phyloP scores from a whole-genome alignment of 2,329 filamentous ascomycete genomes.

The Sarocladium brachiariae region DNA sequence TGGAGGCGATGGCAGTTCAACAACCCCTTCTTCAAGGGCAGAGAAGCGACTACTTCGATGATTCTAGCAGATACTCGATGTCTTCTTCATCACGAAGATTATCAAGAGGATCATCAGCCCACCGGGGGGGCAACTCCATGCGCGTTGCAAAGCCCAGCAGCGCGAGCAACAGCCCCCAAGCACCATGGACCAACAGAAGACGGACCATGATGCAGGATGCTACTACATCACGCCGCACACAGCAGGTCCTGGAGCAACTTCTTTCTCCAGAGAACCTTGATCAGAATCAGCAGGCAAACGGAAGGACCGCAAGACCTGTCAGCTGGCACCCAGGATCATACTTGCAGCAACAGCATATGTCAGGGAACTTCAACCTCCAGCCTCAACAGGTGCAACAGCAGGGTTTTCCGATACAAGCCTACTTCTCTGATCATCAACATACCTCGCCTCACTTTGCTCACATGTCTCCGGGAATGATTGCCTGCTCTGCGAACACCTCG shows the following conservation, averaged over 20 bases:
- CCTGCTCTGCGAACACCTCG: conserved; percentile 53
- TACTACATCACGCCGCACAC: conserved; percentile 28
- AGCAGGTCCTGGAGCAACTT: conserved; percentile 36
- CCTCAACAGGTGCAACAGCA: conserved; percentile 25
- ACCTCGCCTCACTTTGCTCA: conserved; percentile 36
- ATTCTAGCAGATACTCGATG: conserved; percentile 43
- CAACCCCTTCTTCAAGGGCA: not conserved
- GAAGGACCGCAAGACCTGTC: conserved; percentile 45
- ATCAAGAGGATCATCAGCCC: conserved; percentile 43
- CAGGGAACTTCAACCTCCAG: conserved; percentile 20
- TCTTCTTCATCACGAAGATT: conserved; percentile 40
- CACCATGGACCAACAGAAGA: conserved; percentile 41
- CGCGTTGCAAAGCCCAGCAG: conserved; percentile 60
- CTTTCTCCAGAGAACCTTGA: conserved; percentile 20
- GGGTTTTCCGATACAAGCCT: conserved; percentile 30
- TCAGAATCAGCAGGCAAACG: conserved; percentile 15
- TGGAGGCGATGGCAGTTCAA: conserved; percentile 10
- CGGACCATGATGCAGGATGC: conserved; percentile 51
- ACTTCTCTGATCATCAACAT: conserved; percentile 32
- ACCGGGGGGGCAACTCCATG: conserved; percentile 44
- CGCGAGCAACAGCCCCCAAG: conserved; percentile 61
- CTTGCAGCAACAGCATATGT: conserved; percentile 19
- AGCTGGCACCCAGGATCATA: conserved; percentile 70
- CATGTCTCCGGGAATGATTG: conserved; percentile 44
- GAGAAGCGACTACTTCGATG: conserved; percentile 40